Percentiles rank a stretch among this genome's conserved stretches.
Evolutionary conservation across 2,329 filamentous ascomycete genomes (phyloP).

Genomic region (Phaeophleospora eucalypticola): DNA sequence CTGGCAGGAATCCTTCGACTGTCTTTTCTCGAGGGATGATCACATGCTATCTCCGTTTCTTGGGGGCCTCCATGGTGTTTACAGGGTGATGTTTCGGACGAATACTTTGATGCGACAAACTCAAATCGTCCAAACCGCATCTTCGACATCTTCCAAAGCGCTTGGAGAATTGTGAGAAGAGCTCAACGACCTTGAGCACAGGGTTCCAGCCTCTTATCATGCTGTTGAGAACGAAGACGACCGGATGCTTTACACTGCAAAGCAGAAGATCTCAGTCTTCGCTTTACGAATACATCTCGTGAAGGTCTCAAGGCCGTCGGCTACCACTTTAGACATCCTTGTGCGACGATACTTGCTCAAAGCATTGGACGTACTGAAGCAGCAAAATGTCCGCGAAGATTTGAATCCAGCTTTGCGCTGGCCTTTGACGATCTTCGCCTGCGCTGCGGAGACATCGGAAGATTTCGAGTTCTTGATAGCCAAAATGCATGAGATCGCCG

Average conservation of each 20-base stretch:
- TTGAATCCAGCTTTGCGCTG: conserved; percentile 17
- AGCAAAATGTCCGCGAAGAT: conserved; percentile 9
- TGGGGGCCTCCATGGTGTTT: conserved; percentile 13
- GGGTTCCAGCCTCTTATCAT: background rate
- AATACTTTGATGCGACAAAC: conserved; percentile 9
- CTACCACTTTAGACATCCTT: background rate
- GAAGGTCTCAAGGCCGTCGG: conserved; percentile 9
- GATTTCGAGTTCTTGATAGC: conserved; percentile 10
- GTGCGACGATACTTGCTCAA: conserved; percentile 1
- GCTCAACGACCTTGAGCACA: background rate
- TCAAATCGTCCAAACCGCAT: background rate
- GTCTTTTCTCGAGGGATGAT: conserved; percentile 11
- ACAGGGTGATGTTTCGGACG: conserved; percentile 12
- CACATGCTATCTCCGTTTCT: conserved; percentile 13
- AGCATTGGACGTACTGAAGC: conserved; percentile 5
- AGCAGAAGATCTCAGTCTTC: conserved; percentile 10
- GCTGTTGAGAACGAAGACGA: background rate
- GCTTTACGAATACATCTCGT: conserved; percentile 12
- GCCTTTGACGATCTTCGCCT: conserved; percentile 17
- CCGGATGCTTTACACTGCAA: conserved; percentile 12
- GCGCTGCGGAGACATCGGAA: conserved; percentile 8
- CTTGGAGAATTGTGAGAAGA: conserved; percentile 4
- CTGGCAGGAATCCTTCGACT: conserved; percentile 9
- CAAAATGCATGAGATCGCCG: conserved; percentile 10
- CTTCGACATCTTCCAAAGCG: conserved; percentile 4